Conservation (phyloP, 129 eudicot species). For the Saposhnikovia divaricata region DNA sequence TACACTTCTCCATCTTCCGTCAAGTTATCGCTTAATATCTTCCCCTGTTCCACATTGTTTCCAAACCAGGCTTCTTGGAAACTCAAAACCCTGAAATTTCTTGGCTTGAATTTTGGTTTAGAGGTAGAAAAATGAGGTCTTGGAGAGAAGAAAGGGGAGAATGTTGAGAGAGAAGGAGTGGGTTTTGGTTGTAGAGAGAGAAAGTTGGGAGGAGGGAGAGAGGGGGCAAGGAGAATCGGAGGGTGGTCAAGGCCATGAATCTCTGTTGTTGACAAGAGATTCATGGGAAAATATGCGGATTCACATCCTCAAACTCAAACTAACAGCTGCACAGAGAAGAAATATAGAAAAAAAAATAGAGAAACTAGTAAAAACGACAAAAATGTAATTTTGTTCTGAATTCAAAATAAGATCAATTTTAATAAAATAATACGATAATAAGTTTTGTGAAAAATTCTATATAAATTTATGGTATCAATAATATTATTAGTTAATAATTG, state of each 20-base stretch:
- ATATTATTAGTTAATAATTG: too few relatives aligned
- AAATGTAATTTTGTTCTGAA: too few relatives aligned
- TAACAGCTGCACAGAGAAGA: too few relatives aligned
- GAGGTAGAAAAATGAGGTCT: slow-evolving; percentile 16
- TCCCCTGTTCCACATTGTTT: slow-evolving; percentile 23
- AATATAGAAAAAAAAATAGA: too few relatives aligned
- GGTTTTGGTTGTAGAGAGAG: background rate
- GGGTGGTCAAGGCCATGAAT: slow-evolving; percentile 31
- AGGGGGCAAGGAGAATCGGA: slow-evolving; percentile 10
- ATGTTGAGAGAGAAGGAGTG: background rate
- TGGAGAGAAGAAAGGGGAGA: background rate
- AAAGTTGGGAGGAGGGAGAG: slow-evolving; percentile 9
- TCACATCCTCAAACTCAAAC: too few relatives aligned
- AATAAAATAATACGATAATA: too few relatives aligned
- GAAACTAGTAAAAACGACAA: too few relatives aligned
- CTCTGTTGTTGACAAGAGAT: slow-evolving; percentile 12
- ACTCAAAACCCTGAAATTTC: slow-evolving; percentile 23
- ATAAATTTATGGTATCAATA: too few relatives aligned
- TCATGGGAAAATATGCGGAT: slow-evolving; percentile 13
- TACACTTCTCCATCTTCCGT: slow-evolving; percentile 59
- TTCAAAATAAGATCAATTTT: too few relatives aligned
- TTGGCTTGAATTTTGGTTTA: slow-evolving; percentile 13
- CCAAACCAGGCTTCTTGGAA: slow-evolving; percentile 29
- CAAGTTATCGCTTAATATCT: slow-evolving; percentile 30
- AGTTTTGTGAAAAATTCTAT: too few relatives aligned